These are phyloP conservation scores for Microdochium bolleyi DNA, from an alignment of 2,329 filamentous ascomycete genomes.

Conservation along the genomic window DNA sequence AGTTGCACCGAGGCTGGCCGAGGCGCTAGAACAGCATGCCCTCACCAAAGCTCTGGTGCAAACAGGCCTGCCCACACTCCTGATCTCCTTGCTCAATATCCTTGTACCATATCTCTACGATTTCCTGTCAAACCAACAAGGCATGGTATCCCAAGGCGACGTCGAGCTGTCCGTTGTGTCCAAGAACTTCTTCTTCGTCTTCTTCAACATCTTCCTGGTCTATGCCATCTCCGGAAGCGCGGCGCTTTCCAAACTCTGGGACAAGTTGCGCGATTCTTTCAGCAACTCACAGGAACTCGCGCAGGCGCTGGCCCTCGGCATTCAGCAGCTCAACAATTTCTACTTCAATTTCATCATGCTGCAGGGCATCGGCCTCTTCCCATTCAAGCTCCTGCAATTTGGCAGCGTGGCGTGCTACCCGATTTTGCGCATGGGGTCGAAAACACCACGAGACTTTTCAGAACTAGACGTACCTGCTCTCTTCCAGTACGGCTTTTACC, in stretches of 20 bases:
- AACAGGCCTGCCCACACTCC: conserved; percentile 78
- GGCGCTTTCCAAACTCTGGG: conserved; percentile 59
- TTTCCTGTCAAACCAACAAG: conserved; percentile 83
- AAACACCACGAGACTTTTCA: conserved; percentile 82
- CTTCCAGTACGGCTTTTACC: conserved; percentile 94
- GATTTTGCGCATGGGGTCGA: conserved; percentile 67
- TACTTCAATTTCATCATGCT: conserved; percentile 93
- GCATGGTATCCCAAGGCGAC: conserved; percentile 91
- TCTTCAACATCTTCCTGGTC: conserved; percentile 97
- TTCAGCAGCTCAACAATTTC: conserved; percentile 70
- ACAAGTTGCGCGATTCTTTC: conserved; percentile 64
- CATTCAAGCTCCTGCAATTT: conserved; percentile 84
- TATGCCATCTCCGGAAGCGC: conserved; percentile 84
- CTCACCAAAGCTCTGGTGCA: conserved; percentile 71
- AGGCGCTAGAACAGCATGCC: conserved; percentile 58
- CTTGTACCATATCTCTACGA: conserved; percentile 92
- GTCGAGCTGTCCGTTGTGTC: conserved; percentile 91
- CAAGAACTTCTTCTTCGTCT: conserved; percentile 99
- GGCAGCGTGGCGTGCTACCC: conserved; percentile 81
- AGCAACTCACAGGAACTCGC: conserved; percentile 75
- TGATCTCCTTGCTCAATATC: conserved; percentile 81
- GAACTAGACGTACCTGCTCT: conserved; percentile 73
- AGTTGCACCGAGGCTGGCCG: conserved; percentile 62
- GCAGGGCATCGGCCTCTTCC: conserved; percentile 88
- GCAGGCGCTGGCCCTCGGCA: conserved; percentile 63